phyloP scores from a whole-genome alignment of 805 yeast species.

The Metschnikowia anglica region DNA sequence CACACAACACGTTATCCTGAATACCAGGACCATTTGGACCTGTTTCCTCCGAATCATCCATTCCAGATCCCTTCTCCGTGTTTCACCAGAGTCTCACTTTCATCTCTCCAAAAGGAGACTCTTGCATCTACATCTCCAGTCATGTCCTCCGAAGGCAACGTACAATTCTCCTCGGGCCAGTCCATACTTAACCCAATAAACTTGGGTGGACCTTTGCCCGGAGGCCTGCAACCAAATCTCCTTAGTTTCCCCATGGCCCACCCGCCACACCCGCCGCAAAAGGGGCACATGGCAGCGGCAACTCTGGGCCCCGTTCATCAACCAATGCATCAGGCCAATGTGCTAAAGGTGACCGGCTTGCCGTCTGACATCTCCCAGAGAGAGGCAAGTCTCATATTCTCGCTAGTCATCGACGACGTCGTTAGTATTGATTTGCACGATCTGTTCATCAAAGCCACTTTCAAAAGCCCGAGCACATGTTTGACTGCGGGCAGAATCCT shows the following conservation, averaged over 20 bases:
- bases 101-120: too few species aligned
- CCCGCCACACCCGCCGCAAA: constrained; percentile 7
- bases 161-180: constrained; percentile 15
- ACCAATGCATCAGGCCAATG: constrained; percentile 5
- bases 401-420: constrained; percentile 64
- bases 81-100: too few species aligned
- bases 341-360: constrained; percentile 45
- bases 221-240: constrained; percentile 5
- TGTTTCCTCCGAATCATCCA: too few species aligned
- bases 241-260: constrained; percentile 5
- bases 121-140: constrained; percentile 3
- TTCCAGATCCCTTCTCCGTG: too few species aligned
- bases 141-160: constrained; percentile 18
- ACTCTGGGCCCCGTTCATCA: constrained; percentile 1
- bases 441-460: constrained; percentile 33
- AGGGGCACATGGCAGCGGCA: constrained; percentile 6
- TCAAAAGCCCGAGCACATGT: constrained; percentile 40
- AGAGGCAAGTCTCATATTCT: constrained; percentile 66
- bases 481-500: constrained; percentile 40
- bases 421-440: constrained; percentile 43
- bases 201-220: constrained; percentile 9
- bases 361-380: constrained; percentile 64
- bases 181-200: constrained; percentile 13
- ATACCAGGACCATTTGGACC: too few species aligned
- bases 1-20: too few species aligned